Base-by-base conservation (phyloP, 108 stramenopile species). In the Mediolabrus comicus region DNA sequence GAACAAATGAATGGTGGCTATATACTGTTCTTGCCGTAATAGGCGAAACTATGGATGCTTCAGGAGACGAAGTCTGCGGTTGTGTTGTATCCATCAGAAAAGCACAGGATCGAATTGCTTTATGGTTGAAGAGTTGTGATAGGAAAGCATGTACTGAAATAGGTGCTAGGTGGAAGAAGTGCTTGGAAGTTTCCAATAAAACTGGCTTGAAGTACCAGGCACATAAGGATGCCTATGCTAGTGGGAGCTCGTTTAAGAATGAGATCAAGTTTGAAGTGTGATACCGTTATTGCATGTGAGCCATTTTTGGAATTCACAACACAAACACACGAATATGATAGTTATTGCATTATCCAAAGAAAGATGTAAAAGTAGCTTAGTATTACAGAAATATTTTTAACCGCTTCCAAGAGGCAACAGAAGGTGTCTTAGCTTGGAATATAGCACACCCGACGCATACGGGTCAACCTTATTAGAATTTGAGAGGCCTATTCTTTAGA, bases 51-150 rank as follows among this genome's bases (percentile, higher is more conserved):
- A 70, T 97, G 70, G 96, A 97, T 69, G 58, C 69, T 53, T 70
- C 77, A 14, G 91, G 91, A n/a, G 69, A 87, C 54, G 86, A 96
- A 79, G 85, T 96, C 26, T 88, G 88, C 69, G 95, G 96, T 17
- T 88, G 87, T 58, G 96, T 97, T 1, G 92, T 95, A 3, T 85
- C 83, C 41, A 84, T 95, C 53, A 87, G 96, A 25, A 87, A 89
- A 62, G 65, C 79, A 3, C 90, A 96, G 69, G 88, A 92, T 81
- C 82, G 95, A 24, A 84, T 96, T 69, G 92, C 94, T 9, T 71
- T 97, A 38, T 97, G 96, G 96, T 66, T 90, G 28, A 92, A 86
- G 49, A 85, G 85, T 67, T 77, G 69, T 63, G 80, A 93, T 69
- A 82, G 76, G 75, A 79, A 80, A 29, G 67, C 62, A 28, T 87